Evolutionary conservation across 2,329 filamentous ascomycete species (phyloP), one percentile per base, ranked within the genome.

Genomic region (Setomelanomma holmii): DNA sequence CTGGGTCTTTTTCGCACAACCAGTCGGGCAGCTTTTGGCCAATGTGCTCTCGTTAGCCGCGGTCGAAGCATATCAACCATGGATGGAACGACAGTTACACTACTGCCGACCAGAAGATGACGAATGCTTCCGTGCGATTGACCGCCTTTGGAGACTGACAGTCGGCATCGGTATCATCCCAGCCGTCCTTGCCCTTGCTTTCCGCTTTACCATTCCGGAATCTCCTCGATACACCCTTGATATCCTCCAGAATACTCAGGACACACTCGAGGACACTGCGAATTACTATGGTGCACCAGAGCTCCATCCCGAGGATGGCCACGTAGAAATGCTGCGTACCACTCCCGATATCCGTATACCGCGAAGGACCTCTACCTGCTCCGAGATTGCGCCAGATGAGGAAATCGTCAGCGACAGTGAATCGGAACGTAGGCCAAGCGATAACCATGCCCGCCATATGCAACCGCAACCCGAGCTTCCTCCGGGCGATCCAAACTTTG

Each of bases 401-500:
- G 60, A 64, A 8, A 44, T 66, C n/a, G 56, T 64, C 8, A 57
- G 48, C 55, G 63, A 70, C 23, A 67, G 63, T 41, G 69, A 69
- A 7, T 64, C 63, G 20, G 63, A 67, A 23, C 30, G 54, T 10
- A 45, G 51, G n/a, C 41, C 48, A 3, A 58, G 55, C 42, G 55
- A 58, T 8, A 46, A 53, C 7, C 45, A 50, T 30, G 55, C 45
- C 17, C n/a, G n/a, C 8, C 40, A 47, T 14, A 27, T 43, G 2
- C 6, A 35, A 12, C 40, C 45, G 7, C 24, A 48, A 5, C 23
- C 50, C 8, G 50, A 63, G 14, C 44, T 67, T 34, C 54, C 61
- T 17, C 65, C 66, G 4, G 63, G 62, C 4, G 68, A 72, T 30
- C 83, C 82, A 53, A 82, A 79, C 59, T 78, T 81, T 45, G 79